Conservation (phyloP, 179 eudicot species). For the Corrigiola litoralis region DNA sequence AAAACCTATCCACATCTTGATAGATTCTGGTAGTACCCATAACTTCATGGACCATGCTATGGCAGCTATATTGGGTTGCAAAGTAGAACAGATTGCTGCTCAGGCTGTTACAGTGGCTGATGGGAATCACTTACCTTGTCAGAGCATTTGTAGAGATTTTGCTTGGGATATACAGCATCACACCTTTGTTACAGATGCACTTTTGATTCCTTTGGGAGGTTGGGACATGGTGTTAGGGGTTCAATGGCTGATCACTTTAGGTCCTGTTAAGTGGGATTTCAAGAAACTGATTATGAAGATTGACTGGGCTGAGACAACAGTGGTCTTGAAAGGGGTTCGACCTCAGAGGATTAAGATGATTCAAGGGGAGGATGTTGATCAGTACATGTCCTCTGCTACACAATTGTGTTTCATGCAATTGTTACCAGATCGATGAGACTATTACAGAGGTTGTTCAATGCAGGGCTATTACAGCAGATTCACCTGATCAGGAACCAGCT, state of each 20-base stretch:
- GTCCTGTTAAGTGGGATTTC: neutral
- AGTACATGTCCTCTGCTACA: neutral
- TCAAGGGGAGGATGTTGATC: too few relatives aligned
- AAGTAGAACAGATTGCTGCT: neutral
- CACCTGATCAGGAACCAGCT: too few relatives aligned
- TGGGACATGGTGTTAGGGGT: neutral
- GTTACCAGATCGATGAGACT: too few relatives aligned
- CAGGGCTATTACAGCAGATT: too few relatives aligned
- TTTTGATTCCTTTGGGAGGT: neutral
- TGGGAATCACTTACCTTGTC: neutral
- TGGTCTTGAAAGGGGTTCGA: neutral
- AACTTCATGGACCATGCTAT: neutral
- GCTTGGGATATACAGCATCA: neutral
- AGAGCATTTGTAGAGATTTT: neutral
- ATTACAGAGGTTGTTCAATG: too few relatives aligned
- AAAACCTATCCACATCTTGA: neutral
- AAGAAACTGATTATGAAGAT: neutral
- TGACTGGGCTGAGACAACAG: too few relatives aligned
- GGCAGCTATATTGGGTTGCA: neutral
- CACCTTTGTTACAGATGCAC: neutral
- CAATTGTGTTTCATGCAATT: neutral
- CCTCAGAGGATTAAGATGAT: neutral
- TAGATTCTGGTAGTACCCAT: slow-evolving; percentile 1
- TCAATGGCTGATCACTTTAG: neutral
- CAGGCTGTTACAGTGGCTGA: neutral